Conservation (phyloP, 2,329 filamentous ascomycete genomes). For the Cytospora leucostoma region DNA sequence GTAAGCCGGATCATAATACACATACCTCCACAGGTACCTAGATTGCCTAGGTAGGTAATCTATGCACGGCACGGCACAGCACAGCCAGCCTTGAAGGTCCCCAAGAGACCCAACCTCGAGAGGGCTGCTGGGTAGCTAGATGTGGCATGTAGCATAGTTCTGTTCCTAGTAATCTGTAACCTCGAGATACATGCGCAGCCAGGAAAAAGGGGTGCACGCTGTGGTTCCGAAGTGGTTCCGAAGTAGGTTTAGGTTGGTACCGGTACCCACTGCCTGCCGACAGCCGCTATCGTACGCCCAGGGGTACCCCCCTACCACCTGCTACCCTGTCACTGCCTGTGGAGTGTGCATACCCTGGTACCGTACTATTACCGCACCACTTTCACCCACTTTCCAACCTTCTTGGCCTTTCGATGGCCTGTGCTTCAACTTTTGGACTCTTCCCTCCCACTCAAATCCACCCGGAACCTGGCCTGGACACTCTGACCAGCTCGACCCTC, state of each 20-base stretch:
- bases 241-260: neutral
- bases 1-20: neutral
- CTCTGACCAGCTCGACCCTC: constrained; percentile 1
- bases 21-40: neutral
- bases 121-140: neutral
- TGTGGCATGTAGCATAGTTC: neutral
- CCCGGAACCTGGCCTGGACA: neutral
- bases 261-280: constrained; percentile 1
- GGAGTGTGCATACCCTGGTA: neutral
- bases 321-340: neutral
- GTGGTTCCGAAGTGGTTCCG: constrained; percentile 1
- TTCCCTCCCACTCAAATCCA: constrained; percentile 13
- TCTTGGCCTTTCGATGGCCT: constrained; percentile 11
- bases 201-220: neutral
- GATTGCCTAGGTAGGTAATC: neutral
- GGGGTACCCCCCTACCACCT: neutral
- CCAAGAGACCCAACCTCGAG: neutral
- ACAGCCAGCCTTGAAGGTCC: neutral
- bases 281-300: neutral
- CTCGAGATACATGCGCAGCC: neutral
- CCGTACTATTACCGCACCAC: constrained; percentile 6
- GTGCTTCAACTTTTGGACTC: constrained; percentile 17
- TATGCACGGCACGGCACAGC: neutral
- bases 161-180: neutral
- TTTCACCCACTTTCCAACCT: constrained; percentile 13